phyloP scores from a whole-genome alignment of 768 basidiomycete genomes.

The Tricholoma terreum region DNA sequence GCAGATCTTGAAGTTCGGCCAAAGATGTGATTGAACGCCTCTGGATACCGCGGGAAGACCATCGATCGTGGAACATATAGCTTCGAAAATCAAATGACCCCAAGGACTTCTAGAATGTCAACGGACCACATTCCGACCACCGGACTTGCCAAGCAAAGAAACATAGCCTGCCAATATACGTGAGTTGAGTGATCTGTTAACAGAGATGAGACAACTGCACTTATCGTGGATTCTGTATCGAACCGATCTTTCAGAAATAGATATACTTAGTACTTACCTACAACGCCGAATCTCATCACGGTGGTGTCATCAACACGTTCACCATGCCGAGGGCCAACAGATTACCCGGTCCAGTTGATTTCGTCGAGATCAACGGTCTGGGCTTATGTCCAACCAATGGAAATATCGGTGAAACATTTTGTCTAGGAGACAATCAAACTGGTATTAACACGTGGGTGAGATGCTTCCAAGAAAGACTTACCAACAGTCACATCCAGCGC shows the following conservation, averaged over 20 bases:
- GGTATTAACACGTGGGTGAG: neutral
- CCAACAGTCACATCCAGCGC: constrained; percentile 67
- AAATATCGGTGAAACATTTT: constrained; percentile 84
- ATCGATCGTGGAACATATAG: constrained; percentile 81
- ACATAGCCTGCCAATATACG: constrained; percentile 59
- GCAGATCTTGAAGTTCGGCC: constrained; percentile 77
- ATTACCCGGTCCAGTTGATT: constrained; percentile 56
- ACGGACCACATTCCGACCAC: constrained; percentile 56
- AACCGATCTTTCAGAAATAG: constrained; percentile 80
- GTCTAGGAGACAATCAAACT: constrained; percentile 40
- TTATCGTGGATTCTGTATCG: constrained; percentile 69
- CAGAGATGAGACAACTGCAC: constrained; percentile 24
- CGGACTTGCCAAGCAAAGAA: constrained; percentile 63
- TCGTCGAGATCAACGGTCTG: constrained; percentile 68
- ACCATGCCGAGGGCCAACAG: constrained; percentile 73
- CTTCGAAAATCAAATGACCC: constrained; percentile 69
- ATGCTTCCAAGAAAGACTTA: constrained; percentile 29
- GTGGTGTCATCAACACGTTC: constrained; percentile 1
- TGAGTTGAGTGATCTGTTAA: neutral
- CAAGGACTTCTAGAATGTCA: constrained; percentile 61
- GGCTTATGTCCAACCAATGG: constrained; percentile 64
- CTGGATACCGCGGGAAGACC: constrained; percentile 62
- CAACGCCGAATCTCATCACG: neutral
- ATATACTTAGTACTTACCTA: too few species aligned
- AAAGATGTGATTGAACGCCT: constrained; percentile 77